Evolutionary conservation across 495 filamentous ascomycete species (phyloP), one percentile per base, ranked within the genome.

Genomic region (Cladorrhinum samala): DNA sequence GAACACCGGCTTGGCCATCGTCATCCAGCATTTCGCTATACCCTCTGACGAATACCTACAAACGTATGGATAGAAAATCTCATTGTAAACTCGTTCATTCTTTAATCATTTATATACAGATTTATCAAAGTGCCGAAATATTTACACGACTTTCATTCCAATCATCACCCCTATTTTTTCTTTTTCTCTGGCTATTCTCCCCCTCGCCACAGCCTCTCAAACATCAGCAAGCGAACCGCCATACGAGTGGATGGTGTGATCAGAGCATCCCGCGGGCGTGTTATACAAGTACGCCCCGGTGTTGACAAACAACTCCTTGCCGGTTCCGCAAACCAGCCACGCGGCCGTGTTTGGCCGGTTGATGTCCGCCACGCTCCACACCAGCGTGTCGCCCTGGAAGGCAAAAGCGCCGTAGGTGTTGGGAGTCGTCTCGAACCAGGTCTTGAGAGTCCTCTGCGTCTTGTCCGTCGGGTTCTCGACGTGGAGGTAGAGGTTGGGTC

Each of bases 331-430:
- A 20, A 77, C 74, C 58, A 77, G 67, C 67, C 71, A 79, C 3
- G 77, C 77, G 11, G 67, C 68, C 25, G 50, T 53, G 52, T 79
- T 80, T 46, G 71, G 77, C 42, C 74, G 49, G 7, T 36, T 53
- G 39, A 78, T 68, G 21, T 57, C 66, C 20, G 67, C 19, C 3
- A 63, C 63, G n/a, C 54, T 66, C 77, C 77, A 79, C 42, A 62
- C 63, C 13, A 76, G 49, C 3, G 72, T 73, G 62, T 80, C 77
- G 14, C 75, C 77, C 52, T 67, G 63, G 49, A 71, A 79, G 13
- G 55, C 62, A 55, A 79, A 79, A 1, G 68, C 70, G 19, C 76
- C 74, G 55, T 76, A 79, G 2, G 68, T 62, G 48, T 77, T 77
- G 48, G 69, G 59, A 8, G 50, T 52, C 4, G 45, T 37, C 24